Conservation (phyloP, 2,329 filamentous ascomycete species). For the Exophiala bonariae region DNA sequence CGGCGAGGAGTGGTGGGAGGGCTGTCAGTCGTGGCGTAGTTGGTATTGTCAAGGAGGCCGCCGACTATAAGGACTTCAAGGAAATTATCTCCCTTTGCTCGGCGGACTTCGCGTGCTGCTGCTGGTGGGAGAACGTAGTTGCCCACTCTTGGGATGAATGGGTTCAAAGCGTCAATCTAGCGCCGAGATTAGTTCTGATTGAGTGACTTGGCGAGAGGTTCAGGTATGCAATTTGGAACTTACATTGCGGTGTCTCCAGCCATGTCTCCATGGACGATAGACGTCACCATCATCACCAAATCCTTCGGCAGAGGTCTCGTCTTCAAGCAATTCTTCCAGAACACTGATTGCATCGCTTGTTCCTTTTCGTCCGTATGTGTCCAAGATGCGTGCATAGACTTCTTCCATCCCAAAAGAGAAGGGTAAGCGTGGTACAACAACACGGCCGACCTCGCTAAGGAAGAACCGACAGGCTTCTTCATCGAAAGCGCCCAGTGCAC, state of each 20-base stretch:
- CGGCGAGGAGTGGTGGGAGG: background rate
- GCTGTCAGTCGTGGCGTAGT: conserved; percentile 1
- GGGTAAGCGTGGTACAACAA: conserved; percentile 27
- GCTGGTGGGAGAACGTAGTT: conserved; percentile 23
- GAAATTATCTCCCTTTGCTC: conserved; percentile 24
- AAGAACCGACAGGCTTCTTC: conserved; percentile 31
- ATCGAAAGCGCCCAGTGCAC: conserved; percentile 25
- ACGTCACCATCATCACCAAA: conserved; percentile 30
- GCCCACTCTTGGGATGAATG: conserved; percentile 26
- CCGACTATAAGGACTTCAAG: background rate
- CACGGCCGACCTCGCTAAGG: conserved; percentile 27
- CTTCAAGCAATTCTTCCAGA: conserved; percentile 30
- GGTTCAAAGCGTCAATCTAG: conserved; percentile 26
- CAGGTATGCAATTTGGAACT: conserved; percentile 4
- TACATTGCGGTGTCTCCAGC: conserved; percentile 30
- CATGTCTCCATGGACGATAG: conserved; percentile 30
- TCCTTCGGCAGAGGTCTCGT: conserved; percentile 24
- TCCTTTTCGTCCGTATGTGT: conserved; percentile 26
- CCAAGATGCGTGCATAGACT: conserved; percentile 27
- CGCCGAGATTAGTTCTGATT: conserved; percentile 1
- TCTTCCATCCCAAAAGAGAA: conserved; percentile 32
- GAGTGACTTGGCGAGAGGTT: background rate
- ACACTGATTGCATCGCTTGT: conserved; percentile 28
- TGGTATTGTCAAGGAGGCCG: background rate
- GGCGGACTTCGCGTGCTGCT: conserved; percentile 23